Base-by-base conservation (phyloP, 371 early-diverging fungal species). In the Coemansia sp. region DNA sequence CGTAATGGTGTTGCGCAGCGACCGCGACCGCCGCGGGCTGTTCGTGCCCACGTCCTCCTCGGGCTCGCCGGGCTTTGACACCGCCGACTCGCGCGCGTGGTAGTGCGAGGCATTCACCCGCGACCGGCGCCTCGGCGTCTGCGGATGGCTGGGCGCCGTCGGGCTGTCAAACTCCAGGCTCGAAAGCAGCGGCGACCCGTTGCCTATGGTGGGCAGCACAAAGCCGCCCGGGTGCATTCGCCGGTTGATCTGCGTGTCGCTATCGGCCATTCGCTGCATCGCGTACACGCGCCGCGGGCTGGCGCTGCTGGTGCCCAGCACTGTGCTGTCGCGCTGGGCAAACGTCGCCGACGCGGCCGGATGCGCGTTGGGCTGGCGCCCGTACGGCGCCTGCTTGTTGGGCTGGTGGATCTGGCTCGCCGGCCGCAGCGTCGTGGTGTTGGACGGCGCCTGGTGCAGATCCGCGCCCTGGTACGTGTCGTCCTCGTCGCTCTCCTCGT, bases 1-100 rank as follows among this genome's bases (percentile, higher is more conserved):
- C 11, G 75, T 74, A 38, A 74, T 74, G 1, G 75, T 74, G 59
- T 74, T 74, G 8, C 71, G 56, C 48, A 74, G 52, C 14, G 75
- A 74, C 24, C 75, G 63, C 18, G 75, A 74, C 16, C 75, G 65
- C n/a, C 75, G 36, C 6, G 75, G 75, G 44, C 66, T 64, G 16
- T 64, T 65, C 18, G 59, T 54, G 10, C 46, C 53, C 18, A n/a
- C 36, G 7, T 33, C 52, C 34, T 34, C 34, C 52, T 14, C 16
- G 34, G 33, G 36, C 14, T 51, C 37, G 36, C 52, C 9, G 36
- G 16, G 10, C 12, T 8, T 4, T 9, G 44, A 44, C 9, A 18
- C 44, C 16, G 18, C 44, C 44, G 44, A 44, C 16, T 44, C 16
- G 6, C 18, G 44, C 16, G 18, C 44, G 16, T 24, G 24, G 24